Evolutionary conservation across 1,139 yeast species (phyloP).

Genomic region (Wickerhamomyces sp.): DNA sequence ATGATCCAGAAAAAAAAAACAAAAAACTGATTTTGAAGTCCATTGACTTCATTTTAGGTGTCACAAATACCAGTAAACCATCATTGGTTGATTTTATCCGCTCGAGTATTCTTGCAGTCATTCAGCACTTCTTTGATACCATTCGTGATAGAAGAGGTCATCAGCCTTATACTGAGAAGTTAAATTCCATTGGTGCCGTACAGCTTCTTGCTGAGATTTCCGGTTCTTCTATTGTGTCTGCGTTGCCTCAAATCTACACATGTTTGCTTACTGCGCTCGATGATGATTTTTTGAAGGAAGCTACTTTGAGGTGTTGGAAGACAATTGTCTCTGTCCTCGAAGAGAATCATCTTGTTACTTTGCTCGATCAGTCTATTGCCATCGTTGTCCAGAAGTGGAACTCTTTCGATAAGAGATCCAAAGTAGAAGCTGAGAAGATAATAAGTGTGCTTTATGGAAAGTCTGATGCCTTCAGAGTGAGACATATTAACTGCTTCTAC

Average conservation of each 20-base stretch:
- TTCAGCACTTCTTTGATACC: constrained; percentile 73
- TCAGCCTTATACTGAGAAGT: constrained; percentile 67
- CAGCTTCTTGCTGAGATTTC: constrained; percentile 61
- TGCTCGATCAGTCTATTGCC: constrained; percentile 53
- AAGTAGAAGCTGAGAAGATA: constrained; percentile 24
- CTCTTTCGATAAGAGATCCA: constrained; percentile 42
- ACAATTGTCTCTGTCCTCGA: constrained; percentile 46
- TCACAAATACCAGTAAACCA: constrained; percentile 12
- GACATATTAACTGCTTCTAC: constrained; percentile 39
- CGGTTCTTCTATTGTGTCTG: constrained; percentile 59
- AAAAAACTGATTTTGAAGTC: constrained; percentile 25
- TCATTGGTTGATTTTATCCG: constrained; percentile 34
- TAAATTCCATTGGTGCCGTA: constrained; percentile 69
- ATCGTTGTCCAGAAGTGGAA: constrained; percentile 62
- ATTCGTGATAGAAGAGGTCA: constrained; percentile 70
- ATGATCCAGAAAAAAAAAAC: constrained; percentile 19
- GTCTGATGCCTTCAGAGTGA: constrained; percentile 25
- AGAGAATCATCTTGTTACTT: constrained; percentile 46
- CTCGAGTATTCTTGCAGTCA: constrained; percentile 67
- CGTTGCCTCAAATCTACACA: constrained; percentile 84
- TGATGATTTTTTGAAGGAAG: constrained; percentile 51
- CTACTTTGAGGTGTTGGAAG: constrained; percentile 67
- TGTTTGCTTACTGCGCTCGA: constrained; percentile 81
- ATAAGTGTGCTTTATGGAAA: constrained; percentile 25
- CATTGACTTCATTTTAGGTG: constrained; percentile 23